A percentile compares a stretch with the other conserved stretches of the same genome.
phyloP scores from a whole-genome alignment of 1,284 basidiomycete genomes.

The Puccinia coronata region DNA sequence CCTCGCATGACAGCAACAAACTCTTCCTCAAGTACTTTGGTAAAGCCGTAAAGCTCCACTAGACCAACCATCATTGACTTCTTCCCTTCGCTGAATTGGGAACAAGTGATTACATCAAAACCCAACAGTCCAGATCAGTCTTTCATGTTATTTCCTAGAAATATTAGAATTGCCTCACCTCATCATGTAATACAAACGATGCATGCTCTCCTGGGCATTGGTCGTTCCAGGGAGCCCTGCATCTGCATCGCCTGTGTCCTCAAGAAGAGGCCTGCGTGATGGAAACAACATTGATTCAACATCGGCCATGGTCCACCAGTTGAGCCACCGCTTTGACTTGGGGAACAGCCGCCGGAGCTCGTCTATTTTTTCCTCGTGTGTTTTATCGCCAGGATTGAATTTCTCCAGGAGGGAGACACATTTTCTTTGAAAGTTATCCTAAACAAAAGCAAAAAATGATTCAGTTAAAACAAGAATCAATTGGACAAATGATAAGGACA shows the following conservation, averaged over 20 bases:
- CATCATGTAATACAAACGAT: background rate
- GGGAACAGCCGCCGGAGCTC: background rate
- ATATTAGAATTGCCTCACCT: background rate
- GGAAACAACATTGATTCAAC: background rate
- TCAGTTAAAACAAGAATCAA: background rate
- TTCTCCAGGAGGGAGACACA: background rate
- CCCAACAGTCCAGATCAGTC: background rate
- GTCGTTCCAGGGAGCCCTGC: background rate
- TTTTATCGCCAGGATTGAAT: background rate
- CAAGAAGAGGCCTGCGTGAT: background rate
- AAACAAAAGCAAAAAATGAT: background rate
- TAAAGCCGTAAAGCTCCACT: no score
- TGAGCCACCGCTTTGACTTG: background rate
- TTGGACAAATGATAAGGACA: background rate
- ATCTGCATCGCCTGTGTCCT: background rate
- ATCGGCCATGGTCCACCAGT: constrained; percentile 9
- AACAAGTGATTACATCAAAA: background rate
- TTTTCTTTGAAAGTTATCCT: background rate
- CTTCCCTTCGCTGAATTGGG: no score
- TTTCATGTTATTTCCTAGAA: background rate
- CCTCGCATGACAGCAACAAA: background rate
- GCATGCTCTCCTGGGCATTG: constrained; percentile 6
- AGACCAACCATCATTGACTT: no score
- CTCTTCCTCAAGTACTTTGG: no score
- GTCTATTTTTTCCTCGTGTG: constrained; percentile 1